Base-by-base conservation (phyloP, 192 early-diverging fungal species). In the Spinellus fusiger region DNA sequence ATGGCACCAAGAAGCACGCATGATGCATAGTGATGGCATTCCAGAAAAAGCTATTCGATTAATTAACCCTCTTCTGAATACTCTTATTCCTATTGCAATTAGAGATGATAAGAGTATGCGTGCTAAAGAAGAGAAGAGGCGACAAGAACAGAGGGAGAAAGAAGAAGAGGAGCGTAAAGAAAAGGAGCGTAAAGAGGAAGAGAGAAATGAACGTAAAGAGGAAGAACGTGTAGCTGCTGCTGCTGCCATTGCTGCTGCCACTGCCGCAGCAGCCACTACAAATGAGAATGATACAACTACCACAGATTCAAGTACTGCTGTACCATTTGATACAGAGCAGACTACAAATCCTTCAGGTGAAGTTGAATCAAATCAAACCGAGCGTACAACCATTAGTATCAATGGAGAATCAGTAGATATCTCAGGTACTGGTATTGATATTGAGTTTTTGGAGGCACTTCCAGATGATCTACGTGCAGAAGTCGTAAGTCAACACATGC, bases 391-490 rank as follows among this genome's bases (percentile, higher is more conserved):
- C 23, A 80, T 96, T 0, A 86, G 75, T 38, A 80, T 99, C 33
- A 80, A 89, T 65, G 96, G 95, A 3, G 76, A 82, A 34, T 59
- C 78, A 61, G 78, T 95, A 0, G 95, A 99, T 58, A 93, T 99
- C 35, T 90, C 93, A 0, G 93, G 92, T 20, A 89, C 89, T 18
- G 96, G 93, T 8, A 99, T 99, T 44, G 96, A 99, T 62, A 81
- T 84, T 4, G 88, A 88, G 61, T 99, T 99, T 69, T 76, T 99
- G 55, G 85, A 90, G 62, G 96, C 96, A 1, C 74, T 99, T 26
- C 96, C 96, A 0, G 95, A 96, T 27, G 94, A 97, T 49, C 70
- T 99, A 66, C 88, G 93, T 40, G 82, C 85, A 62, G 96, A 99
- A 73, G 93, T 97, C 6, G 77, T 96, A 33, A 88, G 87, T 61